Percentiles rank a stretch among this genome's conserved stretches.
Conservation (phyloP, 305 asterid species). For the Ruellia speciosa region DNA sequence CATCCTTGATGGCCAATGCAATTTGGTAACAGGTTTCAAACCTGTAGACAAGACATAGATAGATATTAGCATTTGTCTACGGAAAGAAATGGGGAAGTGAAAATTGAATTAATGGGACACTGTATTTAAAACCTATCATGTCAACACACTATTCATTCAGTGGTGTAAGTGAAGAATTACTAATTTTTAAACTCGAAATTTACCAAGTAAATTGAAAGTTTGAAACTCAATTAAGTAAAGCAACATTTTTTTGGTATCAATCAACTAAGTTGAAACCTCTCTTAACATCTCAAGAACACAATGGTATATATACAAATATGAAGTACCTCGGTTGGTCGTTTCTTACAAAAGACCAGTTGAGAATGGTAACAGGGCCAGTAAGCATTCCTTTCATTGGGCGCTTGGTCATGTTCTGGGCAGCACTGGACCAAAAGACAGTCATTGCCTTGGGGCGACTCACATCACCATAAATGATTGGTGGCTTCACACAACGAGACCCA, state of each 20-base stretch:
- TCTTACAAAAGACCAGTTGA: constrained; percentile 90
- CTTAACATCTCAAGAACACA: no score
- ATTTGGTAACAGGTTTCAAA: constrained; percentile 66
- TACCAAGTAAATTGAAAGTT: no score
- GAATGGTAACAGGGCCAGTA: constrained; percentile 94
- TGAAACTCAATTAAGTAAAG: no score
- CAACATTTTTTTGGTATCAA: no score
- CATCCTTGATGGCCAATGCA: constrained; percentile 74
- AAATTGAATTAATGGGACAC: no score
- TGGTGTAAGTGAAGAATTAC: no score
- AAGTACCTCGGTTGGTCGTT: constrained; percentile 78
- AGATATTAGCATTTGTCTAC: not conserved
- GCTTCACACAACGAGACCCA: constrained; percentile 97
- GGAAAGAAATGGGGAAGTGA: no score
- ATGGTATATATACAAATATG: not conserved
- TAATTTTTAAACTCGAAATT: no score
- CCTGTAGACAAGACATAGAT: constrained; percentile 24
- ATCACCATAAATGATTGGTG: constrained; percentile 94
- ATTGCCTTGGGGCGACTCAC: constrained; percentile 92
- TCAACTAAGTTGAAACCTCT: no score
- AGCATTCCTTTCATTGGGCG: constrained; percentile 99
- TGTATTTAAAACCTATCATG: no score
- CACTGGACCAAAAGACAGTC: constrained; percentile 91
- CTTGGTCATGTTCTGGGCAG: constrained; percentile 92
- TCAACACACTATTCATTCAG: no score